phyloP scores from a whole-genome alignment of 2,329 filamentous ascomycete species.

The Xylariaceae sp. region DNA sequence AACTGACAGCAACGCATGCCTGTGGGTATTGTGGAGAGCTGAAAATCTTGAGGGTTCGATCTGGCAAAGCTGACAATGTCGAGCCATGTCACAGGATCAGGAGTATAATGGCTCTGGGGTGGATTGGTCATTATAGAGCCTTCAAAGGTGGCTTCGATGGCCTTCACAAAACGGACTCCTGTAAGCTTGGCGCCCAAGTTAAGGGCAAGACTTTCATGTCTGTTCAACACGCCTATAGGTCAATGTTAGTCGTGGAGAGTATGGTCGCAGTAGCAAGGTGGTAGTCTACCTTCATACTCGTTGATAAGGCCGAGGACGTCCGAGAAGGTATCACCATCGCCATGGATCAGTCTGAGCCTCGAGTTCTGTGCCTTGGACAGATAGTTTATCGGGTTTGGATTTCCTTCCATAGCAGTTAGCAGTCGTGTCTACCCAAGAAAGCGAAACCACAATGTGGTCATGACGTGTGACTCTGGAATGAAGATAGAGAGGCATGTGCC shows the following conservation, averaged over 20 bases:
- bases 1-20: constrained; percentile 75
- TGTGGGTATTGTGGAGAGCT: constrained; percentile 63
- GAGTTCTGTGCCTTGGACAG: constrained; percentile 42
- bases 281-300: constrained; percentile 65
- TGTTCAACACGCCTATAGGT: constrained; percentile 67
- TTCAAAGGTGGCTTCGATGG: constrained; percentile 82
- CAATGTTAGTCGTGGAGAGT: too few relatives aligned
- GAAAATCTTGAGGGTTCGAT: constrained; percentile 74
- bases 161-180: constrained; percentile 77
- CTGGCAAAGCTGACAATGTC: constrained; percentile 83
- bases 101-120: constrained; percentile 55
- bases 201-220: constrained; percentile 81
- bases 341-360: constrained; percentile 49
- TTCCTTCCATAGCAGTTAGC: constrained; percentile 29
- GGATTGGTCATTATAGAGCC: constrained; percentile 60
- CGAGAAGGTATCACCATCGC: constrained; percentile 63
- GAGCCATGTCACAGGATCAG: constrained; percentile 65
- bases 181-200: constrained; percentile 80
- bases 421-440: too few relatives aligned
- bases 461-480: too few relatives aligned
- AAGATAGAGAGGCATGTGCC: too few relatives aligned
- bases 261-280: too few relatives aligned
- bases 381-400: constrained; percentile 48
- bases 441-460: too few relatives aligned
- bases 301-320: constrained; percentile 69